Base-by-base conservation (phyloP, 148 eudicot species). In the Cornus kousa region DNA sequence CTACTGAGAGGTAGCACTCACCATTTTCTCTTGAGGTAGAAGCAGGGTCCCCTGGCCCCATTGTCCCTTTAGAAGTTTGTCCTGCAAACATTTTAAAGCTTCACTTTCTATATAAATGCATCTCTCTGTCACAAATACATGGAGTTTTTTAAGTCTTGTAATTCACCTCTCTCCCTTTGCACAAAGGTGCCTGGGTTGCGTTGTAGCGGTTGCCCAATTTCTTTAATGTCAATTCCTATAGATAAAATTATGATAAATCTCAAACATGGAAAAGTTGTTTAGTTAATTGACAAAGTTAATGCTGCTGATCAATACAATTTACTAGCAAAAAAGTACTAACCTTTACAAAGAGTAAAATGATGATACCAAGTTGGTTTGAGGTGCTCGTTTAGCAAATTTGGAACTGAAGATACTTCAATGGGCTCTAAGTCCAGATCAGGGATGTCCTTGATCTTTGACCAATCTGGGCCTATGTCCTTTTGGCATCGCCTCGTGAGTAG, bases 381-480 rank as follows among this genome's bases (percentile, higher is more conserved):
- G 24, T 19, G 24, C 66, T 62, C 66, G 24, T 4, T 62, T 7
- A n/a, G 37, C 1, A 7, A 43, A 5, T 46, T 23, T 24, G 22
- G 79, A 39, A 7, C 5, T n/a, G 7, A 37, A 2, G 60, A 24
- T 67, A 3, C 66, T n/a, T n/a, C 23, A 32, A 76, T 14, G 62
- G 40, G n/a, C 79, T 67, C 78, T 16, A 80, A 24, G 24, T 84
- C 83, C 64, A 77, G 62, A 67, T 84, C 86, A 24, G 83, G n/a
- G 43, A 81, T 72, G 33, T 77, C 17, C 72, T 28, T 70, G 67
- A 84, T 74, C 81, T 69, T 84, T 68, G 60, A 32, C 83, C 86
- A 80, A 55, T 80, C 71, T 46, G 28, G 22, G 19, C 83, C 83
- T 32, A 23, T 37, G 39, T 74, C 77, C 65, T 84, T 57, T 37